Evolutionary conservation across 2,329 filamentous ascomycete species (phyloP).

Genomic region (Pyrenophora tritici-repentis): DNA sequence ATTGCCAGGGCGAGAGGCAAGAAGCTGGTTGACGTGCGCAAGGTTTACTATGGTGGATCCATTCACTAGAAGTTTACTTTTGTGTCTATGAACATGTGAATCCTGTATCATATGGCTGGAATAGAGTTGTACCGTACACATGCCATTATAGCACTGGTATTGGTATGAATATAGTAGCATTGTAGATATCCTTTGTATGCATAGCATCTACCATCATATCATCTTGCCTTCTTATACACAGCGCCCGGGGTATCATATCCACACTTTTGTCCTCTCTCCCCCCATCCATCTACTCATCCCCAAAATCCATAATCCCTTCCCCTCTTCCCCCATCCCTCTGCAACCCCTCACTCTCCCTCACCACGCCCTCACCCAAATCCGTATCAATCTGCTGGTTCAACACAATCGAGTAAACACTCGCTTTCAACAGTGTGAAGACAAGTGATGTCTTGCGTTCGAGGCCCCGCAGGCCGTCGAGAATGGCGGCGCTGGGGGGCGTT

Average conservation of each 20-base stretch:
- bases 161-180: not conserved
- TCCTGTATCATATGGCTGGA: no score
- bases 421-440: constrained; percentile 94
- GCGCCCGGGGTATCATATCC: not conserved
- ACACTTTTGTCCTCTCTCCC: not conserved
- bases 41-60: constrained; percentile 90
- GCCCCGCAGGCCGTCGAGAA: constrained; percentile 82
- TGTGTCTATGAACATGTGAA: no score
- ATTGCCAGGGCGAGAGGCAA: constrained; percentile 87
- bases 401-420: constrained; percentile 98
- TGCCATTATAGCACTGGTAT: not conserved
- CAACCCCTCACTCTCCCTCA: constrained; percentile 28
- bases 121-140: constrained; percentile 13
- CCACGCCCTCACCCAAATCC: constrained; percentile 26
- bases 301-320: not conserved
- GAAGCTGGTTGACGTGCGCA: constrained; percentile 94
- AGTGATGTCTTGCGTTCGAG: constrained; percentile 93
- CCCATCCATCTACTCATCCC: not conserved
- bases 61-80: constrained; percentile 30
- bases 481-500: constrained; percentile 68
- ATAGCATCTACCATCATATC: constrained; percentile 4
- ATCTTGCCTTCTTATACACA: not conserved
- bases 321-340: not conserved
- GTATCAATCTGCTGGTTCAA: constrained; percentile 78
- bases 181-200: constrained; percentile 5